A percentile compares a stretch with the other conserved stretches of the same genome.
phyloP scores from a whole-genome alignment of 148 eudicot species.

The Rhododendron vialii region DNA sequence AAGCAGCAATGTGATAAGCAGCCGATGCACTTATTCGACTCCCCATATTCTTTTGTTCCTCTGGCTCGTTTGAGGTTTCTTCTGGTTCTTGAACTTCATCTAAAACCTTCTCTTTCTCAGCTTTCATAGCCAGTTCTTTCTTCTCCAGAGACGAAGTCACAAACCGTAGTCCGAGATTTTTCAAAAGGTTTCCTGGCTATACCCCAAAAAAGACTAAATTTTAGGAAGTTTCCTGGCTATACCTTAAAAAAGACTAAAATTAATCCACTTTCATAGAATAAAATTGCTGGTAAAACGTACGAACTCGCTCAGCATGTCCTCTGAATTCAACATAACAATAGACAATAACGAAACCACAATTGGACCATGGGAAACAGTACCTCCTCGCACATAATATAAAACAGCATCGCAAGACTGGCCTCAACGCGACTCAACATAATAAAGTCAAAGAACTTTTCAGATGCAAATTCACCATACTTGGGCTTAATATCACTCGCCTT shows the following conservation, averaged over 20 bases:
- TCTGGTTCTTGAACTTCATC: constrained; percentile 26
- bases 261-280: not conserved
- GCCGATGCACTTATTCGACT: constrained; percentile 48
- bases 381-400: not conserved
- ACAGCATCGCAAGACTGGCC: not conserved
- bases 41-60: constrained; percentile 29
- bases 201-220: constrained; percentile 7
- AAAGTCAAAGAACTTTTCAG: not conserved
- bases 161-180: constrained; percentile 51
- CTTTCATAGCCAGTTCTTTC: constrained; percentile 48
- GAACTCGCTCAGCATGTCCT: not conserved
- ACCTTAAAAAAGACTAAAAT: not conserved
- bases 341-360: not conserved
- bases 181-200: constrained; percentile 63
- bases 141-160: constrained; percentile 81
- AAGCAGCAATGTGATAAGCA: constrained; percentile 80
- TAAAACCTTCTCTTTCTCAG: constrained; percentile 38
- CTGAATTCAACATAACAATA: not conserved
- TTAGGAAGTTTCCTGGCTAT: constrained; percentile 61
- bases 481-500: not conserved
- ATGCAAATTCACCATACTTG: not conserved
- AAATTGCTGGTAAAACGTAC: not conserved
- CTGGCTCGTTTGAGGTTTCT: constrained; percentile 14
- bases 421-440: not conserved
- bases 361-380: not conserved